Evolutionary conservation across 768 basidiomycete species (phyloP).

Genomic region (Cystoderma amianthinum): DNA sequence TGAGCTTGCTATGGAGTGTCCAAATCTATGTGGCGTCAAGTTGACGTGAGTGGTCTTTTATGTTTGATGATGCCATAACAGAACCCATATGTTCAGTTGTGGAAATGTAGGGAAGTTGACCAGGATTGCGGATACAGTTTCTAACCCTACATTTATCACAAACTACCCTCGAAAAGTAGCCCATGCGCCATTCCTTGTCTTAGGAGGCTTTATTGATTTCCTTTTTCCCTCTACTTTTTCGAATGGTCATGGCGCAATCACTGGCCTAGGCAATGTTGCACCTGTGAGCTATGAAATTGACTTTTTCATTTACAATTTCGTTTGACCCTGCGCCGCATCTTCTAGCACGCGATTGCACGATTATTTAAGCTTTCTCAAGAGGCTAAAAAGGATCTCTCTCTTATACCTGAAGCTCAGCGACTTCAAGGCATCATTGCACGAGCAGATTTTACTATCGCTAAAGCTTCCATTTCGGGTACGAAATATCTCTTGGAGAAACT

Average conservation of each 20-base stretch:
- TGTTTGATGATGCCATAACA: too few relatives aligned
- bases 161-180: conserved; percentile 62
- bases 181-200: conserved; percentile 69
- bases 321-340: conserved; percentile 5
- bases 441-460: conserved; percentile 76
- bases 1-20: conserved; percentile 67
- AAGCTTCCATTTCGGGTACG: conserved; percentile 74
- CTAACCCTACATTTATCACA: conserved; percentile 45
- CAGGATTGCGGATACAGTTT: conserved; percentile 66
- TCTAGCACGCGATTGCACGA: conserved; percentile 49
- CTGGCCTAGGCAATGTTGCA: conserved; percentile 80
- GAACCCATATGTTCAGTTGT: too few relatives aligned
- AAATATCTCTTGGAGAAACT: conserved; percentile 71
- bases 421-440: conserved; percentile 78
- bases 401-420: conserved; percentile 62
- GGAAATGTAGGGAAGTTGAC: conserved; percentile 91
- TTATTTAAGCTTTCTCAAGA: conserved; percentile 58
- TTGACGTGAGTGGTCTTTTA: conserved; percentile 69
- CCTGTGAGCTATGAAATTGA: too few relatives aligned
- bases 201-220: conserved; percentile 86
- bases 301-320: too few relatives aligned
- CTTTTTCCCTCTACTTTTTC: conserved; percentile 65
- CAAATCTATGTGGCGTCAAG: conserved; percentile 84
- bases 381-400: conserved; percentile 43
- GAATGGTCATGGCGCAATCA: conserved; percentile 84